Evolutionary conservation across 768 basidiomycete genomes (phyloP), one percentile per base, ranked within the genome.

Genomic region (Serendipita sp.): DNA sequence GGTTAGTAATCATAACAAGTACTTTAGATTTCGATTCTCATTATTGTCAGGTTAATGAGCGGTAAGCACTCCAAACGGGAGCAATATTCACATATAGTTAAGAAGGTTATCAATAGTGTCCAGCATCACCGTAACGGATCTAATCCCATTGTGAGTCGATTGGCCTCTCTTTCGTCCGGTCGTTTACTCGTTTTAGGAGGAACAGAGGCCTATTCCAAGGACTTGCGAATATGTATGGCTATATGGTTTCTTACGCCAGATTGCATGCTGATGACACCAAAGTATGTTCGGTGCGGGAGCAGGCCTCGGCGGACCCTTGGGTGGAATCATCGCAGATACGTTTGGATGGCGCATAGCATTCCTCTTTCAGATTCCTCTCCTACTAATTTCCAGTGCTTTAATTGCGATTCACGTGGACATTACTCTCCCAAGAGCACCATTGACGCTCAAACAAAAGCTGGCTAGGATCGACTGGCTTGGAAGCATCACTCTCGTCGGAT

Each of bases 161-260:
- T 24, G 31, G 28, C 2, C 31, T 41, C 17, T 62, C 62, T 58
- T 42, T 62, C 50, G 44, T 62, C 62, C 45, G 33, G 17, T 7
- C 63, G n/a, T n/a, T n/a, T n/a, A n/a, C 44, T 31, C 61, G 53
- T 30, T 51, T 34, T 68, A 91, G 89, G 68, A 86, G 86, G 70
- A 84, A 90, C 65, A 80, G 94, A 61, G 94, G 91, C 1, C 73
- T 95, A 7, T 95, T 92, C 69, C 95, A 98, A 72, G 93, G 93
- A 62, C 79, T 91, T 77, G 84, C 86, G 34, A 92, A 92, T 70
- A 82, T 92, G 89, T 90, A 76, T 67, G 82, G 16, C 31, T 11
- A 31, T 33, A 17, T 48, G 24, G 33, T 9, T 33, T 20, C 31
- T 45, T 24, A 26, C 28, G 24, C 50, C n/a, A 5, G 5, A 7